Evolutionary conservation across 129 eudicot species (phyloP).

Genomic region (Tagetes erecta): DNA sequence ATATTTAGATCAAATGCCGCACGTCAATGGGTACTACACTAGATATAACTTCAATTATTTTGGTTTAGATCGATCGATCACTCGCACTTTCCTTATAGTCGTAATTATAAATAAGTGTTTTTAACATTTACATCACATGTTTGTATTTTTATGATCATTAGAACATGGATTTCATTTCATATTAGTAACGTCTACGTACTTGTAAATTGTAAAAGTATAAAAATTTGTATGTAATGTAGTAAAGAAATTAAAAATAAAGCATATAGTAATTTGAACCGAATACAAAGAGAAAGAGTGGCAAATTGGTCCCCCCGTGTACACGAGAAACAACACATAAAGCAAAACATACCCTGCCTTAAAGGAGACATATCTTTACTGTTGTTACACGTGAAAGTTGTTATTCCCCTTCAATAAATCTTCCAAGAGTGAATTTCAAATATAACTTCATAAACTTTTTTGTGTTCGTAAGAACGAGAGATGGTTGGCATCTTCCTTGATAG

Average conservation of each 20-base stretch:
- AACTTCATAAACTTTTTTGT: background rate
- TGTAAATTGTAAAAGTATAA: background rate
- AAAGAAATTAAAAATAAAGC: background rate
- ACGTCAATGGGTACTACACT: too few species aligned
- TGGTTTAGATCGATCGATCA: background rate
- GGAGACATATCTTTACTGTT: constrained; percentile 27
- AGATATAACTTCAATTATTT: too few species aligned
- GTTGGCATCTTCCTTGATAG: too few species aligned
- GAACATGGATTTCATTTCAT: too few species aligned
- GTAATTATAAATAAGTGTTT: too few species aligned
- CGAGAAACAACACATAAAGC: constrained; percentile 43
- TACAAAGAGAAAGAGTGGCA: background rate
- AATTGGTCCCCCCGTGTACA: constrained; percentile 20
- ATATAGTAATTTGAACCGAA: background rate
- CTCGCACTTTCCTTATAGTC: too few species aligned
- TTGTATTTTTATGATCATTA: too few species aligned
- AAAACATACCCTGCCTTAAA: constrained; percentile 18
- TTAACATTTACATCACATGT: too few species aligned
- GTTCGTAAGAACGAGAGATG: too few species aligned
- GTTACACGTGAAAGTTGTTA: constrained; percentile 34
- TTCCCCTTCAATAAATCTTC: constrained; percentile 10
- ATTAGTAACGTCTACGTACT: too few species aligned
- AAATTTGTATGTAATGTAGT: background rate
- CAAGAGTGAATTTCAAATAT: background rate
- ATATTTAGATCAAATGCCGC: too few species aligned